Evolutionary conservation across 371 early-diverging fungal genomes (phyloP), one percentile per base, ranked within the genome.

Genomic region (Mortierella sp.): DNA sequence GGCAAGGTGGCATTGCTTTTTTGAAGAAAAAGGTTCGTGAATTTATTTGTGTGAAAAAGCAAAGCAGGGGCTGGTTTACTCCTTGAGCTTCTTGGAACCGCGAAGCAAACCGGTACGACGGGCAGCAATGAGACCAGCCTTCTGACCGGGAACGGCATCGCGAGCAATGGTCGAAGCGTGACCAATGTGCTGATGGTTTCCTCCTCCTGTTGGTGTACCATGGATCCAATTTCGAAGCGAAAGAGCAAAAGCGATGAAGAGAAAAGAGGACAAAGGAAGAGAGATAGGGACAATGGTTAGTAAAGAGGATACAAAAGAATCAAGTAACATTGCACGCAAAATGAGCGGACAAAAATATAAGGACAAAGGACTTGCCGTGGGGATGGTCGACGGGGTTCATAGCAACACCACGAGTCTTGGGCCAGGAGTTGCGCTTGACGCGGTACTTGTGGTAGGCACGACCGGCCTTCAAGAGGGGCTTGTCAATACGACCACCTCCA

Each of bases 171-270:
- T 99, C 86, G 99, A 97, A 64, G 99, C 99, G 93, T 99, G 97
- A 97, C 99, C 99, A 94, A 99, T 99, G 92, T 99, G 99, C 93
- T 99, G 99, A 91, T 99, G 99, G 95, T 99, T 97, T 95, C 97
- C 97, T 92, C 97, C 97, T 90, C 97, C 96, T 95, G 95, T 74
- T 93, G 91, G 89, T 94, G 93, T 47, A 47, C 47, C 47, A 47
- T 47, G 47, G 22, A 47, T 14, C 47, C 14, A 10, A 22, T 47
- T n/a, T n/a, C n/a, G n/a, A n/a, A n/a, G n/a, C n/a, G n/a, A n/a
- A n/a, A n/a, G n/a, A 26, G 26, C 52, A 52, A n/a, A n/a, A 66
- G 19, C 22, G 50, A 71, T 4, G 29, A 44, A 22, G 31, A 39
- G 14, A 61, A 8, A 37, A 45, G 41, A 64, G 19, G 43, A 24